Base-by-base conservation (phyloP, 2,329 filamentous ascomycete species). In the Rhynchosporium secalis region DNA sequence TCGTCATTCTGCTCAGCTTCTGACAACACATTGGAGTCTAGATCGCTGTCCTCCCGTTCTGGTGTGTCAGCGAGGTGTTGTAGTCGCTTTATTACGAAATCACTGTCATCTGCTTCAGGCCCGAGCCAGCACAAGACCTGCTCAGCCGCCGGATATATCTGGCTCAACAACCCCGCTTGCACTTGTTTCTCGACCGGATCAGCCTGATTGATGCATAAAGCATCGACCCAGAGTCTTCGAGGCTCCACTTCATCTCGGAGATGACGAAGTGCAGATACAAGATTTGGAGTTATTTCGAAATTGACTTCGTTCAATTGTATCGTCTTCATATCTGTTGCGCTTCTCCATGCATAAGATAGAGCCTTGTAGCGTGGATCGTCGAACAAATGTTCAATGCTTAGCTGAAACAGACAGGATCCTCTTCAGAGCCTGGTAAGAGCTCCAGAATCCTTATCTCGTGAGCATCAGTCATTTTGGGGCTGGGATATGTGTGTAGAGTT, bases 181-280 rank as follows among this genome's bases (percentile, higher is more conserved):
- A 5, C 6, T 5, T 47, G n/a, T 13, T 47, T 46, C 31, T 58
- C 56, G 20, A 47, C 15, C 9, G 33, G n/a, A 26, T 58, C 41
- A 13, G 4, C 33, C 28, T 58, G 56, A 7, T 58, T 47, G 20
- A 58, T 58, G 20, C 56, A 58, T 20, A 58, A 28, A 12, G 56
- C 56, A n/a, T 58, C 56, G 12, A 58, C 15, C 56, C 56, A 58
- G 1, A 58, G 43, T 26, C 43, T 26, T 40, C 43, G 43, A 15
- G 31, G 6, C 20, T 46, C 43, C 12, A 26, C 15, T 33, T 46
- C 4, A n/a, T 46, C 8, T 58, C 40, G 15, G 28, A 46, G 20
- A 28, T 58, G 33, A 12, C 20, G n/a, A 6, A 54, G 33, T 40
- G 49, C 49, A 5, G n/a, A 7, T 10, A 29, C 36, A 7, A 54